Evolutionary conservation across 768 basidiomycete species (phyloP).

Genomic region (Lyophyllum semitale): DNA sequence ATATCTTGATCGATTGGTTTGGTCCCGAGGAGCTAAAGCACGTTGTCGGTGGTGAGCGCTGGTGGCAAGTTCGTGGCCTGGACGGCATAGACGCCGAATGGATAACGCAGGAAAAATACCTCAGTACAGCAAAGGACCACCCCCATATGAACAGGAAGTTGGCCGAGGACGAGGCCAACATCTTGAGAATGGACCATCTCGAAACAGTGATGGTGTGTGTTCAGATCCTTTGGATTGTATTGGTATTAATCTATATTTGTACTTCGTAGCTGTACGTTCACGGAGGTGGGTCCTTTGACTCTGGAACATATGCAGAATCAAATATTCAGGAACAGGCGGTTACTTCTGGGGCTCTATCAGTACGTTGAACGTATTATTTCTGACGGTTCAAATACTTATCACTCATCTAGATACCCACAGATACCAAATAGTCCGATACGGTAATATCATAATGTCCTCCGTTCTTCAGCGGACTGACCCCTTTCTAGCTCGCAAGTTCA

Average conservation of each 20-base stretch:
- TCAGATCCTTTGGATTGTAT: not conserved
- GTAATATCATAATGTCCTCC: slow-evolving; percentile 25
- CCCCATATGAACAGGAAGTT: slow-evolving; percentile 30
- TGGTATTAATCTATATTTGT: not conserved
- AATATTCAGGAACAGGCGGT: slow-evolving; percentile 40
- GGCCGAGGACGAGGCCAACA: slow-evolving; percentile 37
- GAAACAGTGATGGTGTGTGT: slow-evolving; percentile 57
- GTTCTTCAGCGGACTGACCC: slow-evolving; percentile 4
- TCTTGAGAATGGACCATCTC: slow-evolving; percentile 54
- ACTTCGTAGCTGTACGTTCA: slow-evolving; percentile 60
- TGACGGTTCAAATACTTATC: not conserved
- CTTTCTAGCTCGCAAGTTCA: slow-evolving; percentile 64
- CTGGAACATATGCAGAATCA: not conserved
- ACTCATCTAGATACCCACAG: slow-evolving; percentile 52
- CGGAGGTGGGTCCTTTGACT: slow-evolving; percentile 42
- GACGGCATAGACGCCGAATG: slow-evolving; percentile 69
- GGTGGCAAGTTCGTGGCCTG: slow-evolving; percentile 83
- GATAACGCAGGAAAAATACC: slow-evolving; percentile 54
- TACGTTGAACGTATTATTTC: slow-evolving; percentile 21
- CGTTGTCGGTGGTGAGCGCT: slow-evolving; percentile 74
- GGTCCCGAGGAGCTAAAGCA: slow-evolving; percentile 68
- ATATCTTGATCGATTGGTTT: slow-evolving; percentile 68
- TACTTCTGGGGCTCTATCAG: slow-evolving; percentile 71
- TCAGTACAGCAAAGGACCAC: slow-evolving; percentile 25
- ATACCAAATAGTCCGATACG: slow-evolving; percentile 60